These are phyloP conservation scores for Achaetomium macrosporum DNA, from an alignment of 2,329 filamentous ascomycete species.

Conservation along the genomic window DNA sequence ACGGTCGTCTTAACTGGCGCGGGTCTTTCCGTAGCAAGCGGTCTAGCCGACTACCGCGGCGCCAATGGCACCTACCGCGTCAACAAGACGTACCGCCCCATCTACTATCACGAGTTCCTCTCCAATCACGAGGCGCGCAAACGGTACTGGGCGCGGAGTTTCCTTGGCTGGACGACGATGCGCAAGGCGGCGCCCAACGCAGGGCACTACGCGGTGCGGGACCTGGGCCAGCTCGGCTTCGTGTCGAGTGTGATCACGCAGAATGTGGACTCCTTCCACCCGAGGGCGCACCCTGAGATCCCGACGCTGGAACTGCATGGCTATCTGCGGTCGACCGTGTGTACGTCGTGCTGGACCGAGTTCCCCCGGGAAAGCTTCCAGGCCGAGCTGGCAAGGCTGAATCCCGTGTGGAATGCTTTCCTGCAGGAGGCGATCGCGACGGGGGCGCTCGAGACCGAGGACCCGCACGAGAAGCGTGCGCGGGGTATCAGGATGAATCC, in stretches of 20 bases:
- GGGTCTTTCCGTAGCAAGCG: constrained; percentile 88
- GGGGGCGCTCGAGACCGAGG: constrained; percentile 72
- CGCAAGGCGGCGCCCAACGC: constrained; percentile 72
- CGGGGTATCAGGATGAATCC: constrained; percentile 79
- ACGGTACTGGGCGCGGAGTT: constrained; percentile 92
- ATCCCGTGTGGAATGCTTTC: constrained; percentile 80
- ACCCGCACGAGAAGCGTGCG: constrained; percentile 61
- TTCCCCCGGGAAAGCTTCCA: constrained; percentile 72
- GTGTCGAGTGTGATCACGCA: constrained; percentile 80
- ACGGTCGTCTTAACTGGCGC: constrained; percentile 65
- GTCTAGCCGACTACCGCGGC: constrained; percentile 88
- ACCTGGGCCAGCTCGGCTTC: constrained; percentile 65
- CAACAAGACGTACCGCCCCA: constrained; percentile 84
- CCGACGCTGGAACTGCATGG: constrained; percentile 85
- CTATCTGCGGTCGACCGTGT: constrained; percentile 75
- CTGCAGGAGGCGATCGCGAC: constrained; percentile 64
- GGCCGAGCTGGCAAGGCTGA: constrained; percentile 65
- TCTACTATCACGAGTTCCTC: constrained; percentile 89
- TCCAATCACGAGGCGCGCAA: constrained; percentile 77
- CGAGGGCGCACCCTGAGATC: constrained; percentile 64
- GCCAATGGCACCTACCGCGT: constrained; percentile 85
- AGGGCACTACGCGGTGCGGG: constrained; percentile 69
- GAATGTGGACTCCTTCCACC: constrained; percentile 95
- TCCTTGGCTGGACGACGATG: constrained; percentile 84
- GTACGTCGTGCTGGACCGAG: constrained; percentile 69